phyloP scores from a whole-genome alignment of 352 stramenopile species.

The Pythium dissimile region DNA sequence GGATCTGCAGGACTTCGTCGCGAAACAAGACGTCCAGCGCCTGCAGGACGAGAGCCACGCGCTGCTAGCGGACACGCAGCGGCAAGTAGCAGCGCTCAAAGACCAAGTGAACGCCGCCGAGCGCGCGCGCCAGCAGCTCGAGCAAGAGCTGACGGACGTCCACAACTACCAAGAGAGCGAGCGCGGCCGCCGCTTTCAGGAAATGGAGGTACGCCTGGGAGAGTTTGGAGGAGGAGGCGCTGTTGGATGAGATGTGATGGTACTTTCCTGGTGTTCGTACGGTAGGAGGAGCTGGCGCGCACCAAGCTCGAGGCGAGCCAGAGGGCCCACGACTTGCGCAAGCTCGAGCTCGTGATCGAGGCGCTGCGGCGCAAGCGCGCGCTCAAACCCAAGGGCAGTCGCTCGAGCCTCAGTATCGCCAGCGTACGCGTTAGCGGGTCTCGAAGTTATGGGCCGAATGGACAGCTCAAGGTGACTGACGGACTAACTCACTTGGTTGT shows the following conservation, averaged over 20 bases:
- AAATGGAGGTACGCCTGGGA: neutral
- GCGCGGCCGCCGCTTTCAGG: conserved; percentile 43
- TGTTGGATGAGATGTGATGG: neutral
- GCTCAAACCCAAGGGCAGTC: conserved; percentile 10
- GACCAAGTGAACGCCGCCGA: conserved; percentile 35
- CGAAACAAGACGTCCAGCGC: conserved; percentile 44
- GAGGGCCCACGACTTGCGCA: conserved; percentile 20
- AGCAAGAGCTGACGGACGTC: conserved; percentile 62
- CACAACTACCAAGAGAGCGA: conserved; percentile 43
- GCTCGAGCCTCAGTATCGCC: conserved; percentile 9
- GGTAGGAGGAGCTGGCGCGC: conserved; percentile 15
- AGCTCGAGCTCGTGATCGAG: conserved; percentile 19
- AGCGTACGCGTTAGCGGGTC: conserved; percentile 2
- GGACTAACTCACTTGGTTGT: no score
- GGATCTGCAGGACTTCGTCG: conserved; percentile 65
- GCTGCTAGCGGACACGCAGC: conserved; percentile 29
- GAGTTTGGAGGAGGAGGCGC: conserved; percentile 32
- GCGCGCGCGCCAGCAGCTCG: conserved; percentile 52
- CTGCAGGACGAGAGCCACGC: conserved; percentile 47
- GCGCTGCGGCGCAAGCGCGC: neutral
- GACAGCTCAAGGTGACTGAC: no score
- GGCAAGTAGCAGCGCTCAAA: conserved; percentile 27
- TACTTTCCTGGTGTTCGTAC: neutral
- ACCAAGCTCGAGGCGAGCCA: conserved; percentile 21
- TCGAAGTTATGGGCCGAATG: no score